Evolutionary conservation across 164 flowering plant genomes (phyloP).

Genomic region (Aristolochia contorta): DNA sequence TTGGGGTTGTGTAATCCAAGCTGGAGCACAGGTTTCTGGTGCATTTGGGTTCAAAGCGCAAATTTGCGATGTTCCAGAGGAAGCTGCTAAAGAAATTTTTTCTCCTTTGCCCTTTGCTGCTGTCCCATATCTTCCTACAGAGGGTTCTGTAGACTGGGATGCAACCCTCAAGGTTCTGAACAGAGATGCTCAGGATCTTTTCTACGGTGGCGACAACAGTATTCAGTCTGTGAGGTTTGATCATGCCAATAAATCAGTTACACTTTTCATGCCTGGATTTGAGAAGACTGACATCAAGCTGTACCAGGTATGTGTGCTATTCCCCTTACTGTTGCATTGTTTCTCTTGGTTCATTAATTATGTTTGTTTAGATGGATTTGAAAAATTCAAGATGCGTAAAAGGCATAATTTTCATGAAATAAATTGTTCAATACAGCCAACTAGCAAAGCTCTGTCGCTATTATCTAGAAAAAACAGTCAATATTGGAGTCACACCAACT

Average conservation of each 20-base stretch:
- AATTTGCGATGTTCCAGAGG: conserved; percentile 15
- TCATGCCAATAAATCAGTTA: conserved; percentile 5
- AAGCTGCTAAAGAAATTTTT: conserved; percentile 28
- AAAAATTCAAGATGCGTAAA: not conserved
- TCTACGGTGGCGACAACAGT: conserved; percentile 21
- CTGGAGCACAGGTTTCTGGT: conserved; percentile 74
- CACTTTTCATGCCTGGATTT: conserved; percentile 11
- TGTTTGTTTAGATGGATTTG: not conserved
- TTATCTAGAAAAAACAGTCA: too few relatives aligned
- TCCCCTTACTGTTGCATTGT: not conserved
- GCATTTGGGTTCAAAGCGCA: conserved; percentile 38
- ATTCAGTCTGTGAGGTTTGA: conserved; percentile 20
- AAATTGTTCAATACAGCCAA: too few relatives aligned
- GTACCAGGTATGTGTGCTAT: conserved; percentile 49
- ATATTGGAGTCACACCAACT: too few relatives aligned
- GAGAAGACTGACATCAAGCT: conserved; percentile 58
- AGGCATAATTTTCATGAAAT: too few relatives aligned
- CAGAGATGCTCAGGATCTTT: conserved; percentile 31
- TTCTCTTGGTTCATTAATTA: not conserved
- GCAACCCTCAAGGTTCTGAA: conserved; percentile 19
- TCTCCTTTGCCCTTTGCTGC: conserved; percentile 60
- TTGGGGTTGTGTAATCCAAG: conserved; percentile 92
- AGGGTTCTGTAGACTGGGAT: conserved; percentile 43
- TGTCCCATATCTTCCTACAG: conserved; percentile 38
- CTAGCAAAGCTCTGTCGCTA: too few relatives aligned